These are phyloP conservation scores for Diaporthe humulicola DNA, from an alignment of 2,329 filamentous ascomycete species.

Conservation along the genomic window DNA sequence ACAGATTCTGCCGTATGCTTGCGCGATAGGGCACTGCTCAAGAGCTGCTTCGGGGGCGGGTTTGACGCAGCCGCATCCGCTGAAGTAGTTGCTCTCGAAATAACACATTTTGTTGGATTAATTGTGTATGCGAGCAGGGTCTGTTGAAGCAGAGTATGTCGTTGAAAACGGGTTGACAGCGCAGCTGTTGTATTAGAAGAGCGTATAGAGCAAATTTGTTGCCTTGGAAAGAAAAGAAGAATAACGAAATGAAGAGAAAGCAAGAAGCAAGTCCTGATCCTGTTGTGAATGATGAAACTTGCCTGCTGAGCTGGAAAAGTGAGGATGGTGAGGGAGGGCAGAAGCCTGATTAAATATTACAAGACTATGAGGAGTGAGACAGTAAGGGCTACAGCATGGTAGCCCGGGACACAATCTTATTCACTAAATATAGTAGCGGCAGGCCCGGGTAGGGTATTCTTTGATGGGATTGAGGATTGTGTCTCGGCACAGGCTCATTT, in stretches of 20 bases:
- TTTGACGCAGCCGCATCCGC: conserved; percentile 31
- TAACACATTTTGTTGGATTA: conserved; percentile 8
- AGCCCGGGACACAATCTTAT: not conserved
- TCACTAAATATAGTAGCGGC: not conserved
- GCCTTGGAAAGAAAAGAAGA: not conserved
- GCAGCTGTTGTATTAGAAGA: conserved; percentile 5
- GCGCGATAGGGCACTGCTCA: conserved; percentile 1
- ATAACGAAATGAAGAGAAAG: not conserved
- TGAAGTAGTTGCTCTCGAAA: conserved; percentile 21
- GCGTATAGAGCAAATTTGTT: not conserved
- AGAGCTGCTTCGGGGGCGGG: not conserved
- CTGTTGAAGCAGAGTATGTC: not conserved
- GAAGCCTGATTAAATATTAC: not conserved
- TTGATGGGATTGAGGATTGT: not conserved
- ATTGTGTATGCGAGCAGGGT: not conserved
- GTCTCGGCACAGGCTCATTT: not conserved
- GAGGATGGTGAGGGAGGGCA: too few relatives aligned
- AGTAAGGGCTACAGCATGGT: not conserved
- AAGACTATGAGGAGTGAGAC: too few relatives aligned
- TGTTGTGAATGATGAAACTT: conserved; percentile 19
- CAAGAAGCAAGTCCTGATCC: conserved; percentile 8
- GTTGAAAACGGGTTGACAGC: not conserved
- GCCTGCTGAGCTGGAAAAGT: not conserved
- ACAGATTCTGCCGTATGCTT: conserved; percentile 24
- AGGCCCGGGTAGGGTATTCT: not conserved